A percentile compares a stretch with the other conserved stretches of the same genome.
Conservation (phyloP, 2,329 filamentous ascomycete species). For the Botryotinia calthae region DNA sequence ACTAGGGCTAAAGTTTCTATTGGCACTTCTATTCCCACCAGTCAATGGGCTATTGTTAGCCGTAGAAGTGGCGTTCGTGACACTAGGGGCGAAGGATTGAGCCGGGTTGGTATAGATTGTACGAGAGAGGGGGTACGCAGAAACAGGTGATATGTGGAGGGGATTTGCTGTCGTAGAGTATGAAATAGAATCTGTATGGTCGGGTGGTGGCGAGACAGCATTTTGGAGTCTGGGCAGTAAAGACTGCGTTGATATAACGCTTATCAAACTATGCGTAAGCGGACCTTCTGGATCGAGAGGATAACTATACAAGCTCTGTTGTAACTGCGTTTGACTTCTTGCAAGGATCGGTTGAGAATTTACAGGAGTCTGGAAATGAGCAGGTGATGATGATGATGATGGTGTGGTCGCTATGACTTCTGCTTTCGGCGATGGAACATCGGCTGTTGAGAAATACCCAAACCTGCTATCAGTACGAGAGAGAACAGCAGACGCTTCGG, state of each 20-base stretch:
- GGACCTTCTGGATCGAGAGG: neutral
- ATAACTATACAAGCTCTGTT: constrained; percentile 37
- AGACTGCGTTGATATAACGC: neutral
- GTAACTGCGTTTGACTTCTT: constrained; percentile 31
- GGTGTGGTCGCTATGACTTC: constrained; percentile 33
- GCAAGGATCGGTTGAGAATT: constrained; percentile 17
- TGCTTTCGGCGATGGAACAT: constrained; percentile 38
- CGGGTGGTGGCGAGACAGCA: neutral
- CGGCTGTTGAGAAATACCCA: constrained; percentile 58
- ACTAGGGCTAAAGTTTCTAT: constrained; percentile 44
- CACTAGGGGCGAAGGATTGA: neutral
- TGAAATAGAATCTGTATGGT: constrained; percentile 7
- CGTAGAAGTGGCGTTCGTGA: neutral
- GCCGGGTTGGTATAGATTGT: neutral
- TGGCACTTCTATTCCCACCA: constrained; percentile 6
- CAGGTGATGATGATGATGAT: constrained; percentile 30
- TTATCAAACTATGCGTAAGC: neutral
- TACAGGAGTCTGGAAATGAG: constrained; percentile 18
- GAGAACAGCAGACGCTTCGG: constrained; percentile 76
- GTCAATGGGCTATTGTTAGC: neutral
- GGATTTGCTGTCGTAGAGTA: neutral
- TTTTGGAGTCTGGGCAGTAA: neutral
- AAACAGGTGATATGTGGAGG: constrained; percentile 4
- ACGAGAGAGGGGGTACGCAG: neutral
- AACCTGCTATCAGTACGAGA: constrained; percentile 76